Percentiles rank a stretch among this genome's conserved stretches.
phyloP scores from a whole-genome alignment of 495 filamentous ascomycete genomes.

The Penicillium nucicola region DNA sequence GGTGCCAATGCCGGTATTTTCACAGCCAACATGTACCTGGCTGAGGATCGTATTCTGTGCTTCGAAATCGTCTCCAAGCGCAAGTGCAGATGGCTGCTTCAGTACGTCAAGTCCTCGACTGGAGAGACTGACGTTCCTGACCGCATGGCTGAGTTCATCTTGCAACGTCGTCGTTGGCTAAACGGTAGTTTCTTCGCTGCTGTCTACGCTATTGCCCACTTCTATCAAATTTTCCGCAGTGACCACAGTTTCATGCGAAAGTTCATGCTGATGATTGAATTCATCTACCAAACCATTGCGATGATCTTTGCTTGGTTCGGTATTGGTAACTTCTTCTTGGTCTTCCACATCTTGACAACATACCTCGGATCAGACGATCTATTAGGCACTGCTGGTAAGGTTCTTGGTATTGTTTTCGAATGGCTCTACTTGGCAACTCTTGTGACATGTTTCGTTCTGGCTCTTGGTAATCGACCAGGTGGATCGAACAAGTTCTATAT shows the following conservation, averaged over 20 bases:
- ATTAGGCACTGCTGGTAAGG: conserved; percentile 67
- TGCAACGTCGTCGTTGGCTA: conserved; percentile 94
- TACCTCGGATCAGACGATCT: conserved; percentile 68
- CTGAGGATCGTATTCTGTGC: conserved; percentile 98
- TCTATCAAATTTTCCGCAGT: conserved; percentile 89
- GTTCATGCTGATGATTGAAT: conserved; percentile 85
- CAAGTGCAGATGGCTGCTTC: conserved; percentile 93
- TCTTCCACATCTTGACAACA: conserved; percentile 93
- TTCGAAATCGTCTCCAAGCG: conserved; percentile 98
- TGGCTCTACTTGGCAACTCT: conserved; percentile 93
- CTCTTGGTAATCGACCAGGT: conserved; percentile 93
- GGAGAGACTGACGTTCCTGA: conserved; percentile 99
- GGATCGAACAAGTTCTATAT: conserved; percentile 92
- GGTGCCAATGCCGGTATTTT: conserved; percentile 95
- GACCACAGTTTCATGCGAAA: conserved; percentile 87
- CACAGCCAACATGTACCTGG: conserved; percentile 99
- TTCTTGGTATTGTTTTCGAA: conserved; percentile 87
- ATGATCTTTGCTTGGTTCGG: conserved; percentile 99
- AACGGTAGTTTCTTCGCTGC: conserved; percentile 99
- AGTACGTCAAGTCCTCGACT: conserved; percentile 95
- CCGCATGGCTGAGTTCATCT: conserved; percentile 89
- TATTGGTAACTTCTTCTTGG: conserved; percentile 98
- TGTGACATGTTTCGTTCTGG: conserved; percentile 91
- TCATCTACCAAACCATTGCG: conserved; percentile 88
- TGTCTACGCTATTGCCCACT: conserved; percentile 90